phyloP scores from a whole-genome alignment of 228 moss, liverwort and hornwort genomes.

The Sphagnum magellanicum region DNA sequence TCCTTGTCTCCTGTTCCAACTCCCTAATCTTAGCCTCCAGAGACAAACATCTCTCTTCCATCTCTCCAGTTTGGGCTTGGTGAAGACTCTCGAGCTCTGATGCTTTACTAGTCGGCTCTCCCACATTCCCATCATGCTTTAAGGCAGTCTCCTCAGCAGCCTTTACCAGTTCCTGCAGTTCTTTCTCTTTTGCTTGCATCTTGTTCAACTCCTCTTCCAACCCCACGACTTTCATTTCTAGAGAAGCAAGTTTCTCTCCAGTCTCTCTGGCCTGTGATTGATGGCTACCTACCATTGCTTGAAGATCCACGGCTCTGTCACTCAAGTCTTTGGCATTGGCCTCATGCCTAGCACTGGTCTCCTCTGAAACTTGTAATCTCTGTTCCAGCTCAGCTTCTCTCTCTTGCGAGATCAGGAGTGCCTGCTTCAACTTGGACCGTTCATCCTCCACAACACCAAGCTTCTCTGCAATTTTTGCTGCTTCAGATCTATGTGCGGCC shows the following conservation, averaged over 20 bases:
- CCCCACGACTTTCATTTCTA: neutral
- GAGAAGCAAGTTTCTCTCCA: neutral
- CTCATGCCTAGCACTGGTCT: slow-evolving; percentile 18
- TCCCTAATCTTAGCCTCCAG: slow-evolving; percentile 1
- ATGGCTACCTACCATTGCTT: neutral
- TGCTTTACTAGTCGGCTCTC: neutral
- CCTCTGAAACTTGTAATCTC: neutral
- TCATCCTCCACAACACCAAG: neutral
- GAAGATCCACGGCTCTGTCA: slow-evolving; percentile 10
- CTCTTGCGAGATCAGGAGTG: neutral
- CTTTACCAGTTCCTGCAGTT: neutral
- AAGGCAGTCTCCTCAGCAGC: slow-evolving; percentile 18
- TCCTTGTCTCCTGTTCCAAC: slow-evolving; percentile 3
- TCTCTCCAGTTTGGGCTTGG: neutral
- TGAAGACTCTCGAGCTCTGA: slow-evolving; percentile 1
- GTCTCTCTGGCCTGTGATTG: neutral
- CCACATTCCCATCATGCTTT: slow-evolving; percentile 24
- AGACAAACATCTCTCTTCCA: slow-evolving; percentile 5
- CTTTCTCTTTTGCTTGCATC: neutral
- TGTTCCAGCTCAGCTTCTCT: neutral
- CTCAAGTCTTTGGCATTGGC: slow-evolving; percentile 6
- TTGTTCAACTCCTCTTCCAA: neutral
- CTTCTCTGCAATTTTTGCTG: neutral
- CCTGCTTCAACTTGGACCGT: neutral
- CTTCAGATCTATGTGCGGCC: neutral